Percentiles rank a stretch among this genome's conserved stretches.
phyloP scores from a whole-genome alignment of 2,329 filamentous ascomycete species.

The Sclerotinia nivalis region DNA sequence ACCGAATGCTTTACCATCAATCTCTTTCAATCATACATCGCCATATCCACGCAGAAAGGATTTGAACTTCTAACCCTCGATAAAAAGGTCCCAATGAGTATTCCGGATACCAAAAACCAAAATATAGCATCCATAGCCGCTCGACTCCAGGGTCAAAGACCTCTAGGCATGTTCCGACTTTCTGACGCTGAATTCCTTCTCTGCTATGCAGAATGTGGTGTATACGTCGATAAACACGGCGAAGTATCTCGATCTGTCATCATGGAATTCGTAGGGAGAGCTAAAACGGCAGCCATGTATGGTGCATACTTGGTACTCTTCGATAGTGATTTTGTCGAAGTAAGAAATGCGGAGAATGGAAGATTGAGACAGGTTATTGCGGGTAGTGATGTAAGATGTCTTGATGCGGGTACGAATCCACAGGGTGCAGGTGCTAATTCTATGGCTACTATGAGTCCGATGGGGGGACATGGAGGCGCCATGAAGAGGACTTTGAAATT shows the following conservation, averaged over 20 bases:
- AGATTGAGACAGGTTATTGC: conserved; percentile 91
- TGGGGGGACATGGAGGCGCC: conserved; percentile 37
- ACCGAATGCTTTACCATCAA: conserved; percentile 94
- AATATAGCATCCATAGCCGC: conserved; percentile 85
- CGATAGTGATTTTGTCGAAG: conserved; percentile 95
- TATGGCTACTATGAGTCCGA: conserved; percentile 30
- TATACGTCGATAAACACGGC: conserved; percentile 97
- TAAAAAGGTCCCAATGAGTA: conserved; percentile 93
- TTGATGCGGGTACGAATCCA: conserved; percentile 74
- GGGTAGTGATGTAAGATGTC: conserved; percentile 82
- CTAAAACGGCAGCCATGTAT: conserved; percentile 82
- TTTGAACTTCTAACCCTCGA: conserved; percentile 96
- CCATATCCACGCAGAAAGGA: conserved; percentile 86
- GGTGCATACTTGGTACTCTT: conserved; percentile 91
- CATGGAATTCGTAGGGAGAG: conserved; percentile 98
- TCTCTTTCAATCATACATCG: conserved; percentile 91
- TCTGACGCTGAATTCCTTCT: conserved; percentile 90
- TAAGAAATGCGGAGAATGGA: conserved; percentile 94
- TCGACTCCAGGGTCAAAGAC: conserved; percentile 78
- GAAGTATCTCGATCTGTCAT: conserved; percentile 92
- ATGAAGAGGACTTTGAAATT: conserved; percentile 82
- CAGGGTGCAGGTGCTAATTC: conserved; percentile 53
- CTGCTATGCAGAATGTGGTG: conserved; percentile 92
- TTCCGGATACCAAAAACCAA: conserved; percentile 79
- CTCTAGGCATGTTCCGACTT: conserved; percentile 94